Base-by-base conservation (phyloP, 345 rosid species). In the Nasturtium officinale region DNA sequence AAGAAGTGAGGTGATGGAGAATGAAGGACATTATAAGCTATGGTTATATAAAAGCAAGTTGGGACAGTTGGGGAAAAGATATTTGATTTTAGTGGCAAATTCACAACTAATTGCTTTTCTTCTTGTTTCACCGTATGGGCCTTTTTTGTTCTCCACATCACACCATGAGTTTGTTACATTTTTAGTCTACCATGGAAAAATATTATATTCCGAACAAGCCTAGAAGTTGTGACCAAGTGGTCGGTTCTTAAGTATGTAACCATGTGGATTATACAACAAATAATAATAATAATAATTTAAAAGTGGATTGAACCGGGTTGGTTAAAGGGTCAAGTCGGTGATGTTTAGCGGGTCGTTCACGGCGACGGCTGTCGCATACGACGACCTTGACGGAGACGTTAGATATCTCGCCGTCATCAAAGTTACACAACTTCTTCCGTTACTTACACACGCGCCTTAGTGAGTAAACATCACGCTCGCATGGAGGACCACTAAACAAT, bases 351-450 rank as follows among this genome's bases (percentile, higher is more conserved):
- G 64, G 81, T 76, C 74, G 18, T 56, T 35, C 43, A 80, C 78
- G 84, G 63, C 72, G 82, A 64, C 76, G 73, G 78, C 72, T 50
- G 70, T 58, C 54, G 38, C 35, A 74, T 58, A 61, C 45, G 67
- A 42, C 51, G 85, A 77, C 76, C 47, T 58, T 64, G 76, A 76
- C 79, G 79, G 75, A 62, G 46, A 62, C 79, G 64, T 55, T 69
- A 17, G 6, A 5, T 18, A 43, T 46, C 48, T 56, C 21, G 55
- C 62, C 72, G 54, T 5, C 72, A 72, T 51, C 65, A 56, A 62
- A 55, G 25, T 38, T 43, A 0, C 42, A 69, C 63, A 76, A 2
- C 71, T 35, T 18, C 15, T 15, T 46, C 33, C 48, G 40, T 48
- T 32, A 38, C 7, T 23, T 23, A 15, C 23, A 15, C 23, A 70